Conservation (phyloP, 495 filamentous ascomycete species). For the Neurospora sp. region DNA sequence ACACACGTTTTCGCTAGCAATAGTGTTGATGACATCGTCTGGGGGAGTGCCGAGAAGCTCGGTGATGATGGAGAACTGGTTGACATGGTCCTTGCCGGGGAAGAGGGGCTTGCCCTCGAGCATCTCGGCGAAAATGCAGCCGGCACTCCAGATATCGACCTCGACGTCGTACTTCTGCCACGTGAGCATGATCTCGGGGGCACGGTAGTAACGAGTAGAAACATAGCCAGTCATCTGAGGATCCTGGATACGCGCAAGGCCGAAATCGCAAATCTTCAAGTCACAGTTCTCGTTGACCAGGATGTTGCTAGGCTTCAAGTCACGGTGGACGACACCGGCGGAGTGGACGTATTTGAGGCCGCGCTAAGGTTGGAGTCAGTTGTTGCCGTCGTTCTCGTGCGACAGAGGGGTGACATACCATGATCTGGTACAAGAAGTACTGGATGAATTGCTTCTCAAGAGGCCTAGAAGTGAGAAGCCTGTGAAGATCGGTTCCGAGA, state of each 20-base stretch:
- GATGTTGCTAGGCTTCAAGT: slow-evolving; percentile 97
- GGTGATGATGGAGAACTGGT: slow-evolving; percentile 99
- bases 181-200: slow-evolving; percentile 98
- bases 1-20: slow-evolving; percentile 93
- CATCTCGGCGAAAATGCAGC: slow-evolving; percentile 99
- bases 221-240: slow-evolving; percentile 99
- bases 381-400: neutral
- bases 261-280: slow-evolving; percentile 98
- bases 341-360: slow-evolving; percentile 99
- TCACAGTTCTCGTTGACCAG: slow-evolving; percentile 99
- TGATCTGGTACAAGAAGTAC: slow-evolving; percentile 98
- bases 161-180: slow-evolving; percentile 99
- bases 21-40: slow-evolving; percentile 96
- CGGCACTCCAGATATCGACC: slow-evolving; percentile 98
- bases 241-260: slow-evolving; percentile 92
- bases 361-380: slow-evolving; percentile 43
- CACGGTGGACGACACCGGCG: slow-evolving; percentile 92
- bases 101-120: slow-evolving; percentile 96
- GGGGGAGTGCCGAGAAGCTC: slow-evolving; percentile 96
- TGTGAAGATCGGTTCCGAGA: slow-evolving; percentile 91
- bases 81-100: slow-evolving; percentile 98
- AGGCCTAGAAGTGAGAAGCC: slow-evolving; percentile 86
- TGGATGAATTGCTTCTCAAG: slow-evolving; percentile 99
- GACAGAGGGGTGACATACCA: slow-evolving; percentile 48
- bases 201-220: slow-evolving; percentile 95